Base-by-base conservation (phyloP, 306 rosid genomes). In the Vigna mungo region DNA sequence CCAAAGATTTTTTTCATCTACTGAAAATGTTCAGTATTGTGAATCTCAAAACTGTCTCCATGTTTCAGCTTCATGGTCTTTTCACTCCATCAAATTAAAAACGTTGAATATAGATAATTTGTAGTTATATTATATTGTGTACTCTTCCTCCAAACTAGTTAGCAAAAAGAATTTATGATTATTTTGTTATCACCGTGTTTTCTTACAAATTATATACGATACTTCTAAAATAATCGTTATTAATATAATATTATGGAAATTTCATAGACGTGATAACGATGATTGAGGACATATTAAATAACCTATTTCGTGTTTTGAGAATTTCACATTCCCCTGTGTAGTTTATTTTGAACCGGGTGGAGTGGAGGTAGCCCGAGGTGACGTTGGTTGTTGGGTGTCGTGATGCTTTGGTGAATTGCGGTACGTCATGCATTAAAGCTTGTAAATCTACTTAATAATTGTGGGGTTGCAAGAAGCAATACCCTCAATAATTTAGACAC, bases 11-110 rank as follows among this genome's bases (percentile, higher is more conserved):
- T 8, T 41, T 41, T 41, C 1, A 9, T 54, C 58, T 53, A 43
- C 9, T 48, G 71, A 52, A 56, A 76, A 36, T 36, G 41, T 36
- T 36, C 1, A 36, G 8, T 36, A 36, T 36, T 36, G 41, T 6
- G 9, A 36, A 70, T 63, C 23, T 11, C 12, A 30, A 68, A 54
- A 49, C 53, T 72, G 51, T 71, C 60, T 70, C 18, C 49, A 46
- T 32, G 68, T 52, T 56, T 55, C 73, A 62, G 67, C 23, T 55
- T 30, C 68, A 15, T 41, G 75, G 30, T 71, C 23, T 36, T 46
- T 46, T 36, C 25, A 21, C 21, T 30, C 55, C 74, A 72, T 32
- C 32, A 30, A 54, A 37, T 53, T 21, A 55, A 72, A 49, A 71
- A 18, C 18, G 11, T 55, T 18, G 34, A 65, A 69, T 55, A 13